A percentile compares a stretch with the other conserved stretches of the same genome.
These are phyloP conservation scores for Beauveria sp. DNA, from an alignment of 2,329 filamentous ascomycete species.

Conservation along the genomic window DNA sequence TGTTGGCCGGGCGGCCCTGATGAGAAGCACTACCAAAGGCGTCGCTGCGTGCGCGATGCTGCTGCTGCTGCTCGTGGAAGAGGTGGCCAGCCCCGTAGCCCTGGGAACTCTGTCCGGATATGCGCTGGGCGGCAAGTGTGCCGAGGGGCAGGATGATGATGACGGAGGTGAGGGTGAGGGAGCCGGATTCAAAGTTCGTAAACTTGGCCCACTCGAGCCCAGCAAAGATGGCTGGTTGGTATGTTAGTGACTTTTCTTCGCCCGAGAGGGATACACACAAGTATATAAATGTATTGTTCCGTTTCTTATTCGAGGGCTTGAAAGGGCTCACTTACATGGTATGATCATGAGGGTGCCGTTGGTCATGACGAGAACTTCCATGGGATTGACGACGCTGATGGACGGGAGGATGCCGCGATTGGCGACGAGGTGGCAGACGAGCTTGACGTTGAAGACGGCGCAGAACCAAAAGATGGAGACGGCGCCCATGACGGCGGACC, in stretches of 20 bases:
- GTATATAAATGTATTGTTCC: background rate
- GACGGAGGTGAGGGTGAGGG: constrained; percentile 41
- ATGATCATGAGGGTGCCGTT: constrained; percentile 50
- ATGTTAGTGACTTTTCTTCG: background rate
- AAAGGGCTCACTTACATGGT: constrained; percentile 33
- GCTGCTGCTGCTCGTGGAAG: background rate
- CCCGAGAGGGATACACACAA: no score
- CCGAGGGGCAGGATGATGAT: constrained; percentile 45
- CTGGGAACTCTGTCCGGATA: constrained; percentile 19
- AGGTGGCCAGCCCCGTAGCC: constrained; percentile 1
- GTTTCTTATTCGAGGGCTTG: background rate
- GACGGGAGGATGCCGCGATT: constrained; percentile 40
- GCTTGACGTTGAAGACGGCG: constrained; percentile 45
- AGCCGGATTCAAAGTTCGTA: constrained; percentile 40
- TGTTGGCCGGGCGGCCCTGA: background rate
- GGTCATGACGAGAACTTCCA: constrained; percentile 48
- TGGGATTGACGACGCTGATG: constrained; percentile 34
- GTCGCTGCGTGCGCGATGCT: background rate
- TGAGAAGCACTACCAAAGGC: background rate
- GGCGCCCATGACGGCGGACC: constrained; percentile 31
- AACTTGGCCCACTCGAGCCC: constrained; percentile 36
- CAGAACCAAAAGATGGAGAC: constrained; percentile 45
- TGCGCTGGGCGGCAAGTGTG: constrained; percentile 42
- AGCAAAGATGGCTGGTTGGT: constrained; percentile 39
- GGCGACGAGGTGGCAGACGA: constrained; percentile 38